Base-by-base conservation (phyloP, 1,284 basidiomycete species). In the Ustilago tritici region DNA sequence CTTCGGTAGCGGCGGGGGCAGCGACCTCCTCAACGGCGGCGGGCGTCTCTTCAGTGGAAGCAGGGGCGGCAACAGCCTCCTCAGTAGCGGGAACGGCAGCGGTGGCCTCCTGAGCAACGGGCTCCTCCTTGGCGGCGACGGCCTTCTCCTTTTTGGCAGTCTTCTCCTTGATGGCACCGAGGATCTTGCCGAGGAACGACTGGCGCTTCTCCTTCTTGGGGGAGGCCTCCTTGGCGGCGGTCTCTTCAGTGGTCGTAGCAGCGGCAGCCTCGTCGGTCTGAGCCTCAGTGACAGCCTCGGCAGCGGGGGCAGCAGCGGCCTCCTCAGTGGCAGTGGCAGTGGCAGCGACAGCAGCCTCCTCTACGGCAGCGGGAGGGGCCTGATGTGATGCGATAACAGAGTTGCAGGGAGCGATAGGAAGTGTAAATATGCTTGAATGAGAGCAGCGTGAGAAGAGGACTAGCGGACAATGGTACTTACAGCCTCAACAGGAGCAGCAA, bases 201-300 rank as follows among this genome's bases (percentile, higher is more conserved):
- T 70, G 67, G 38, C 80, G 80, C 80, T 82, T 82, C 75, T 82
- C 80, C 80, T 82, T 82, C 80, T 82, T 82, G 64, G 79, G 80
- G 31, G 76, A 53, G 43, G 63, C 58, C 62, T 76, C 76, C 65
- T 78, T 71, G 57, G 76, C 61, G n/a, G 65, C 65, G 23, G 65
- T 59, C 56, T 73, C 74, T 49, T 70, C 77, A 50, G 60, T 40
- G 31, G 60, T 23, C 17, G 64, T 38, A 50, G 61, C 53, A 36
- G 73, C 67, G 56, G 65, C 71, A n/a, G 67, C 54, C 62, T 67
- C 78, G n/a, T 59, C 60, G 50, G 66, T 52, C 40, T 63, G 52
- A 38, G 67, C 47, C 46, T 59, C 57, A 34, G 50, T 54, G 47
- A 56, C 41, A 38, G 61, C 61, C 32, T 52, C 67, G 32, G 60